These are phyloP conservation scores for Colletotrichum endophyticum DNA, from an alignment of 2,329 filamentous ascomycete genomes.

Conservation along the genomic window DNA sequence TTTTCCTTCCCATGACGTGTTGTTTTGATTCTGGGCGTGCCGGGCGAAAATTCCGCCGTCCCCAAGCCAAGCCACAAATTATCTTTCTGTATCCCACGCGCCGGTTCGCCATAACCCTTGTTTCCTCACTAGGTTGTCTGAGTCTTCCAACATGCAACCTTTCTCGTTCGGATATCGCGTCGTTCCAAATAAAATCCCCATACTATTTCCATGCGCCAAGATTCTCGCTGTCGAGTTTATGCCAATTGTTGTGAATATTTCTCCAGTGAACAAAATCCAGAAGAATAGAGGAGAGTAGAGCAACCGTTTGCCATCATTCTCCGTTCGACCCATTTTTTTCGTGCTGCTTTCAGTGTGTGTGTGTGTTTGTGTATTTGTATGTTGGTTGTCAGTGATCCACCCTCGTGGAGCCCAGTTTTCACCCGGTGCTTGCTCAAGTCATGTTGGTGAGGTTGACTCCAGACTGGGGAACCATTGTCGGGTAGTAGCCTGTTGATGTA, in stretches of 20 bases:
- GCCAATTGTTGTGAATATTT: neutral
- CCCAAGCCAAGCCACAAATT: neutral
- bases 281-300: neutral
- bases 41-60: neutral
- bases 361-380: neutral
- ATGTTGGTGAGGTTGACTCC: slow-evolving; percentile 47
- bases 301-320: neutral
- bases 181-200: neutral
- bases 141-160: neutral
- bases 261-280: neutral
- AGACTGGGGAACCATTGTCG: slow-evolving; percentile 51
- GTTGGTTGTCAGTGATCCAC: neutral
- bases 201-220: neutral
- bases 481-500: slow-evolving; percentile 58
- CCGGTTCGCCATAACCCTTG: slow-evolving; percentile 11
- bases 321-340: neutral
- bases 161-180: neutral
- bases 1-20: slow-evolving; percentile 11
- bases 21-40: neutral
- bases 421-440: slow-evolving; percentile 14
- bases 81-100: slow-evolving; percentile 3
- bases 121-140: neutral
- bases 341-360: neutral
- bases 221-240: neutral
- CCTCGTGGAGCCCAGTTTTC: neutral